phyloP scores from a whole-genome alignment of 352 stramenopile species.

The Blastocystis sp. region DNA sequence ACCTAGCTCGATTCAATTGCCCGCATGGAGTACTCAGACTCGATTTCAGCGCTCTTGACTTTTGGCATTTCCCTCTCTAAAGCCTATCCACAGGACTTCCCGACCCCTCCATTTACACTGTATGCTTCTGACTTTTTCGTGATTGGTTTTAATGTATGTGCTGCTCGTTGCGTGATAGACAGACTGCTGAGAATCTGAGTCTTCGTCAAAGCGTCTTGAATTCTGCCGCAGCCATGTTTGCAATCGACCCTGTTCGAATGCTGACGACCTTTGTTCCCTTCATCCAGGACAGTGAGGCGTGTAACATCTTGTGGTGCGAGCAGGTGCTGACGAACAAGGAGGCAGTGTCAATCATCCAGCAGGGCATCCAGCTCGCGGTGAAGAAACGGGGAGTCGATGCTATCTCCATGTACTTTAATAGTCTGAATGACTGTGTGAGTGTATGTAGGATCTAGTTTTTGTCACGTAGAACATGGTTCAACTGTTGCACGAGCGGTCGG shows the following conservation, averaged over 20 bases:
- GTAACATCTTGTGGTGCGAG: background rate
- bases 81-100: background rate
- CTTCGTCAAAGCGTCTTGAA: background rate
- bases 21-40: conserved; percentile 29
- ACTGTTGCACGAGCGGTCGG: background rate
- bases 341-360: background rate
- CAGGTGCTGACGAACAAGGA: background rate
- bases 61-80: background rate
- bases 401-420: background rate
- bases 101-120: background rate
- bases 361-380: background rate
- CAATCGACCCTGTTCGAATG: conserved; percentile 24
- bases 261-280: background rate
- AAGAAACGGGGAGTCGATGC: background rate
- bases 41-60: background rate
- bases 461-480: background rate
- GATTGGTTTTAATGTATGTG: background rate
- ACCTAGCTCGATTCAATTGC: conserved; percentile 5
- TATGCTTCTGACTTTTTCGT: conserved; percentile 16
- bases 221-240: background rate
- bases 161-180: background rate
- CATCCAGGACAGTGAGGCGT: background rate
- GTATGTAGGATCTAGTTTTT: background rate
- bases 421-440: conserved; percentile 34
- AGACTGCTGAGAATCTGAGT: conserved; percentile 39